These are phyloP conservation scores for Irpex sp. DNA, from an alignment of 1,284 basidiomycete species.

Conservation along the genomic window DNA sequence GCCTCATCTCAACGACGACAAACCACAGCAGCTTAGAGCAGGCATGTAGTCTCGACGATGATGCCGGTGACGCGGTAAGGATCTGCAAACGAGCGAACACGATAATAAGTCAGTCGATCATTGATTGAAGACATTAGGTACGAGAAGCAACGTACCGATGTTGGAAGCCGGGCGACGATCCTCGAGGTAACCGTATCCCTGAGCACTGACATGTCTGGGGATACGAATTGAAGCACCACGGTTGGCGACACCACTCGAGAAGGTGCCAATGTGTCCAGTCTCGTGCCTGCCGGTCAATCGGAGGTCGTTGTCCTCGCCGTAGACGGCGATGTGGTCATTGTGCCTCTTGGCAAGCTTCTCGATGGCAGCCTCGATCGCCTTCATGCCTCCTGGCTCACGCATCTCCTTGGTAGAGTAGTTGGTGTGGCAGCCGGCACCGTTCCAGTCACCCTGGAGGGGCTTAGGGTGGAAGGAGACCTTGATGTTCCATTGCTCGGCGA, in stretches of 20 bases:
- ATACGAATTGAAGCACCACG: constrained; percentile 96
- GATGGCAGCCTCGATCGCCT: constrained; percentile 91
- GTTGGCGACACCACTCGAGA: constrained; percentile 96
- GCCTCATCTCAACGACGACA: constrained; percentile 8
- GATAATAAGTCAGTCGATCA: constrained; percentile 17
- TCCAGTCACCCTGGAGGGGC: constrained; percentile 98
- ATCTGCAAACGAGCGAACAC: constrained; percentile 42
- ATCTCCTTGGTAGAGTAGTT: constrained; percentile 93
- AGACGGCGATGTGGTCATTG: constrained; percentile 92
- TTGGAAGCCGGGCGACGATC: constrained; percentile 97
- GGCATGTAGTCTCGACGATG: constrained; percentile 88
- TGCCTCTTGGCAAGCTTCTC: constrained; percentile 85
- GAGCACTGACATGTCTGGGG: constrained; percentile 86
- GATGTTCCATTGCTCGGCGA: constrained; percentile 98
- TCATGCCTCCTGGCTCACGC: constrained; percentile 93
- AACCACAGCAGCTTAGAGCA: constrained; percentile 27
- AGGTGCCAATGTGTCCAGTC: constrained; percentile 92
- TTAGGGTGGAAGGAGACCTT: constrained; percentile 99
- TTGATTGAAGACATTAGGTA: constrained; percentile 12
- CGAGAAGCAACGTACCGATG: constrained; percentile 64
- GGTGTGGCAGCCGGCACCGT: constrained; percentile 96
- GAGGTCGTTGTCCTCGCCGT: constrained; percentile 95
- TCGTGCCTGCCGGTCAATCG: constrained; percentile 94
- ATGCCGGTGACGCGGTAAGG: constrained; percentile 88
- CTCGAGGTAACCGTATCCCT: constrained; percentile 96